Conservation (phyloP, 306 rosid species). For the Canavalia gladiata region DNA sequence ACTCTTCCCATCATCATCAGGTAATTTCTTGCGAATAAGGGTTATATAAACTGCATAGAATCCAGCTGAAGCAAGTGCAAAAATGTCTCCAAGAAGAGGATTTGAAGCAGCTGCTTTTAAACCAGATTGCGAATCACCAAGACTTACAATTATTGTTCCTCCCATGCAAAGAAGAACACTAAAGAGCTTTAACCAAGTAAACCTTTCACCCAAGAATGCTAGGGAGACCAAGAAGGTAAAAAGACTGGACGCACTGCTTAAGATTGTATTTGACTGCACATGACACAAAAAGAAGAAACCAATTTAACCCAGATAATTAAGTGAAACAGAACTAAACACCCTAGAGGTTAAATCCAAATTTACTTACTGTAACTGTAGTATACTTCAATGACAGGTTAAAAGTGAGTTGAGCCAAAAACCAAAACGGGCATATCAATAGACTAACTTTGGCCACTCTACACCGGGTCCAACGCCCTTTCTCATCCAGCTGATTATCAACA, state of each 20-base stretch:
- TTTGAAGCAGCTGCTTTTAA: conserved; percentile 67
- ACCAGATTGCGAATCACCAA: conserved; percentile 78
- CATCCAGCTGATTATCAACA: conserved; percentile 63
- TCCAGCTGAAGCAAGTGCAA: conserved; percentile 83
- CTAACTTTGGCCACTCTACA: conserved; percentile 88
- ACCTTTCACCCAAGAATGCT: conserved; percentile 87
- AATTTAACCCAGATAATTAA: conserved; percentile 38
- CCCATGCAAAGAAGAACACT: conserved; percentile 98
- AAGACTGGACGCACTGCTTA: conserved; percentile 97
- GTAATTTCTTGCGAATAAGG: conserved; percentile 88
- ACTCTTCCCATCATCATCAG: conserved; percentile 77
- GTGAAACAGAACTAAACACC: conserved; percentile 24
- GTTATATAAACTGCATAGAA: conserved; percentile 88
- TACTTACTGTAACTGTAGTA: conserved; percentile 90
- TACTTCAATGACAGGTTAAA: conserved; percentile 93
- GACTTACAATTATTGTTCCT: conserved; percentile 92
- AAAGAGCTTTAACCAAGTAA: conserved; percentile 86
- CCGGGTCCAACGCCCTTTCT: conserved; percentile 92
- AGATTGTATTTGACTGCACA: conserved; percentile 94
- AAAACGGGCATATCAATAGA: conserved; percentile 83
- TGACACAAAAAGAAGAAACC: conserved; percentile 39
- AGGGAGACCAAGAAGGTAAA: conserved; percentile 95
- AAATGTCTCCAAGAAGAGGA: conserved; percentile 91
- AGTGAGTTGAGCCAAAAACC: conserved; percentile 94
- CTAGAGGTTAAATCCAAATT: conserved; percentile 3